Evolutionary conservation across 306 rosid genomes (phyloP), one percentile per base, ranked within the genome.

Genomic region (Cucumis cinereus): DNA sequence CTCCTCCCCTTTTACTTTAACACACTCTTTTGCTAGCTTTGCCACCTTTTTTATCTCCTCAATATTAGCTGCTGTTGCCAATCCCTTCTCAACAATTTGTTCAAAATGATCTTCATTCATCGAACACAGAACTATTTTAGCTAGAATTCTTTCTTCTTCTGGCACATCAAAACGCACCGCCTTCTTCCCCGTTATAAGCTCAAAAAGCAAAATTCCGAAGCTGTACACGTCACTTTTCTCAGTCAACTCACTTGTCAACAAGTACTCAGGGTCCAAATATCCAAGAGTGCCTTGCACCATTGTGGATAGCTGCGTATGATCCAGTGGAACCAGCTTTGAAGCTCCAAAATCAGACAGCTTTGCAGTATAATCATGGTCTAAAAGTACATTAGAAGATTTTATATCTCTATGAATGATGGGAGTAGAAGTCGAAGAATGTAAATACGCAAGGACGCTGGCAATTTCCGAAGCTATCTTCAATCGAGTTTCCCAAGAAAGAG

Each of bases 171-270:
- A 85, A 10, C 70, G 28, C 57, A 78, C 11, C 0, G 82, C 85
- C 64, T 82, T 81, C 54, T 45, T 82, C 23, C 91, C 83, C 0
- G 88, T 89, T 5, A 87, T 28, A 19, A 89, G 43, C 70, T 89
- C 91, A 2, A 82, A 74, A 7, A 89, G 36, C 4, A 87, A 84
- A 6, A 89, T 86, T 8, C 89, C 88, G 12, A 87, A 87, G 30
- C 87, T 87, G 20, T 87, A 87, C 0, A 87, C 91, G 53, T 85
- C 89, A 12, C 89, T 88, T 10, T 85, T 83, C n/a, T 79, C 83
- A 0, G 81, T 85, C 10, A 87, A 13, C 19, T 83, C 80, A 41
- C 78, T 67, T 28, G 83, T 77, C 1, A 56, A 79, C 53, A 83
- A 10, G 47, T 85, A 89, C 35, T 85, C 84, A 0, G 87, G 85